Evolutionary conservation across 176 grass and related monocot genomes (phyloP), one percentile per base, ranked within the genome.

Genomic region (Lolium perenne): DNA sequence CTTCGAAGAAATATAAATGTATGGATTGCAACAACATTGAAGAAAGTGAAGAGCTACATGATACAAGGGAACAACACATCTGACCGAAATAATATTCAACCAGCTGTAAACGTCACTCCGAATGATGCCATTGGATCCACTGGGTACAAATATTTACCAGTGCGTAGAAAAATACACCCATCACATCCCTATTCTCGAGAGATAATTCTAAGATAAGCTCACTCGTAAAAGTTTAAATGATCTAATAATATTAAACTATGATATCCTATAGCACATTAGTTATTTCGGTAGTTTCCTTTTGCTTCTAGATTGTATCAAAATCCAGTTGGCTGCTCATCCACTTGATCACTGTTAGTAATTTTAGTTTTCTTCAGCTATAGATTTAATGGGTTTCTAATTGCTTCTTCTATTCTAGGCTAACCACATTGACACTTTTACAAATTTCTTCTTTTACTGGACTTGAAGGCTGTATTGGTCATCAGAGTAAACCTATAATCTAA

Each of bases 1-100:
- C n/a, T 54, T 94, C 85, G 47, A 89, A 92, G 59, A 92, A 94
- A 88, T 94, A 89, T 76, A 94, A 77, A 83, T 92, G 92, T 59
- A 57, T 83, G 45, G 87, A 86, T 63, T 94, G 92, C 85, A 94
- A 94, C 87, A 94, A 94, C 9, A 85, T 76, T 3, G 82, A 94
- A 81, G 92, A 89, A 75, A 94, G 85, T 71, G 85, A 87, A 64
- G 89, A 89, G 81, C 86, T 88, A 59, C 88, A 8, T 20, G 43
- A 60, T 89, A 80, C 87, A 69, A 83, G 89, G 84, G 71, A 87
- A 92, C 58, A 81, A 83, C 71, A 55, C 81, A 80, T 90, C 71
- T 86, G 86, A 89, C 32, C 62, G 49, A 65, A 76, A 85, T 74
- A 84, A 80, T 9, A 63, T 85, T 80, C 89, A 91, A 71, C 84